Evolutionary conservation across 2,329 filamentous ascomycete genomes (phyloP), one percentile per base, ranked within the genome.

Genomic region (Shiraia bambusicola): DNA sequence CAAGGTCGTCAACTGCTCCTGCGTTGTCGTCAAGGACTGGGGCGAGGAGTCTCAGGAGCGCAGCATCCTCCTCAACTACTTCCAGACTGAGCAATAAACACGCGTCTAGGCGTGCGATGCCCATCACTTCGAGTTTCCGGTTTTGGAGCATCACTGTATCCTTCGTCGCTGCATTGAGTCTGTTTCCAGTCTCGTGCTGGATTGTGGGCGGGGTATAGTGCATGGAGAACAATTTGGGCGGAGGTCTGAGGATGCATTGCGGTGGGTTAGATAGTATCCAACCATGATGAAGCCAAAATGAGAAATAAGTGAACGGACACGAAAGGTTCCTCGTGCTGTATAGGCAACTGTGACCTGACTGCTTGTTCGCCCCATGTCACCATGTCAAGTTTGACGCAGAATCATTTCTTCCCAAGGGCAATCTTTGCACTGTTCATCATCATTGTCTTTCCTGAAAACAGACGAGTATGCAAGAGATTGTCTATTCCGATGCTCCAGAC

Each of bases 1-100:
- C 78, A 98, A 98, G 87, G 92, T 98, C 65, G 93, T 98, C 81
- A 98, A 98, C 88, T 98, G 93, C 90, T 97, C 92, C 72, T 97
- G 93, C 83, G 93, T 98, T 69, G 93, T 98, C 54, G 93, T 98
- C 71, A 92, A 93, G 82, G 91, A 98, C 78, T 98, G 93, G 93
- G 93, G 93, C 83, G 93, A 97, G 84, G 93, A 98, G 82, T 94
- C 88, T 63, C 91, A 95, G 81, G 93, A 98, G 85, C 91, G 93
- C 73, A 89, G 86, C 71, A 90, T 97, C 77, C 88, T 98, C 74
- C 89, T 98, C 76, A 95, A 98, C 87, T 98, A 98, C 88, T 97
- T 98, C 91, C 88, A 95, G 82, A 95, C 90, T 74, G 75, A 77
- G 72, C 75, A 77, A 66, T 78, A 77, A 61, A 63, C 47, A 53